Evolutionary conservation across 257 asterid species (phyloP).

Genomic region (Scutellaria galericulata): DNA sequence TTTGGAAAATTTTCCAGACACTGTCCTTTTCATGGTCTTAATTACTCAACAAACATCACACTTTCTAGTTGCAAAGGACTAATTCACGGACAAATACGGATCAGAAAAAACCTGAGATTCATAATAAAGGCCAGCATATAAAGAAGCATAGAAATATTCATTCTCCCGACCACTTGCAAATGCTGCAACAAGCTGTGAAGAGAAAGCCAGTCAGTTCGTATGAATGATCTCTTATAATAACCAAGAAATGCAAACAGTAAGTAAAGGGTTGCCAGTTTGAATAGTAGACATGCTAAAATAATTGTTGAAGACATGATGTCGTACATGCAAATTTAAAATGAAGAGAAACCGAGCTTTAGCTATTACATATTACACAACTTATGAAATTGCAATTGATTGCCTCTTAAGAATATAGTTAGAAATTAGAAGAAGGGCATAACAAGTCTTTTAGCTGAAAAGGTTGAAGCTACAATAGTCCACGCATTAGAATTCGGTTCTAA

Average conservation of each 20-base stretch:
- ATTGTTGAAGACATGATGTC: no score
- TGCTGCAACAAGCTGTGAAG: constrained; percentile 64
- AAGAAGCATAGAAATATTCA: constrained; percentile 79
- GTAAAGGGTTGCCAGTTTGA: background rate
- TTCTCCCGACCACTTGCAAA: constrained; percentile 64
- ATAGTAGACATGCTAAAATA: background rate
- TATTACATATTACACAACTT: background rate
- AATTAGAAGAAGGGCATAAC: background rate
- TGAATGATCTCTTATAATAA: constrained; percentile 7
- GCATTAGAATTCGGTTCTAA: background rate
- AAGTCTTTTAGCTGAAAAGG: background rate
- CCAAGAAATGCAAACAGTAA: constrained; percentile 21
- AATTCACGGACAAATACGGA: constrained; percentile 17
- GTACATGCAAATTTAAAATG: background rate
- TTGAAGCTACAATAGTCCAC: background rate
- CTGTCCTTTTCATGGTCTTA: constrained; percentile 4
- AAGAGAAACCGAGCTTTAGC: background rate
- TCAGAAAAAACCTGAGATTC: constrained; percentile 77
- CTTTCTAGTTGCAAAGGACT: constrained; percentile 4
- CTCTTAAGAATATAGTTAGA: background rate
- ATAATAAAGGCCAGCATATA: constrained; percentile 84
- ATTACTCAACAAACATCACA: background rate
- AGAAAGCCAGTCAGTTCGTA: constrained; percentile 29
- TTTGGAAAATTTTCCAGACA: background rate
- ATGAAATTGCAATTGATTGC: background rate